Conservation (phyloP, 371 early-diverging fungal genomes). For the Blakeslea trispora region DNA sequence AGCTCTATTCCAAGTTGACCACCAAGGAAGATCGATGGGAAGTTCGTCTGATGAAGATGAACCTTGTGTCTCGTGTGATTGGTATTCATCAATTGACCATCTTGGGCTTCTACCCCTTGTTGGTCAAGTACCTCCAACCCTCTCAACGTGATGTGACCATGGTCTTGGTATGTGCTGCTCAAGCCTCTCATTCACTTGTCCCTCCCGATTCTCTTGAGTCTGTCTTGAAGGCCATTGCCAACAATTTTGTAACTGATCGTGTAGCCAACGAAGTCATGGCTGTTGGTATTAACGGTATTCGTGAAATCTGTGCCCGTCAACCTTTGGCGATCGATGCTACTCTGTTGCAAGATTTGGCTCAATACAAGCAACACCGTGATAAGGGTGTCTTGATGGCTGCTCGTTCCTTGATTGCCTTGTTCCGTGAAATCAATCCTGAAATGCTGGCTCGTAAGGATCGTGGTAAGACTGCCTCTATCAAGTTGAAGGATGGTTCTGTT, state of each 20-base stretch:
- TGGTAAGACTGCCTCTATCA: conserved; percentile 80
- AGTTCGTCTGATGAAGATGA: conserved; percentile 87
- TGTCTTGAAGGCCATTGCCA: conserved; percentile 86
- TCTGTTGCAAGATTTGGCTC: conserved; percentile 84
- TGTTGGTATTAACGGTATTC: conserved; percentile 90
- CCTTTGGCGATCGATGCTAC: conserved; percentile 90
- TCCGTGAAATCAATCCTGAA: conserved; percentile 92
- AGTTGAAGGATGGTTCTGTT: conserved; percentile 65
- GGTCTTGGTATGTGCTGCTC: conserved; percentile 90
- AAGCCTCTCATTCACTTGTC: conserved; percentile 87
- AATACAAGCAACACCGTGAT: conserved; percentile 89
- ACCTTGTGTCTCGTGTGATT: conserved; percentile 90
- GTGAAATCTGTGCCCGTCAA: conserved; percentile 89
- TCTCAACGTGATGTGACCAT: conserved; percentile 91
- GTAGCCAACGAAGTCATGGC: conserved; percentile 91
- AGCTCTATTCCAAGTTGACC: conserved; percentile 74
- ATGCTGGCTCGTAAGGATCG: conserved; percentile 90
- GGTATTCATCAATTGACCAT: conserved; percentile 93
- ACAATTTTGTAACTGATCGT: conserved; percentile 94
- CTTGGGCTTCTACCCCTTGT: conserved; percentile 85
- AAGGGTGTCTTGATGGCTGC: conserved; percentile 93
- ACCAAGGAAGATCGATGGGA: conserved; percentile 82
- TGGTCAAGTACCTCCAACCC: conserved; percentile 90
- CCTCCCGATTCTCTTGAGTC: conserved; percentile 91
- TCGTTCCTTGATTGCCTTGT: conserved; percentile 85